A percentile compares a stretch with the other conserved stretches of the same genome.
Evolutionary conservation across 768 basidiomycete genomes (phyloP).

Genomic region (Mycena amicta): DNA sequence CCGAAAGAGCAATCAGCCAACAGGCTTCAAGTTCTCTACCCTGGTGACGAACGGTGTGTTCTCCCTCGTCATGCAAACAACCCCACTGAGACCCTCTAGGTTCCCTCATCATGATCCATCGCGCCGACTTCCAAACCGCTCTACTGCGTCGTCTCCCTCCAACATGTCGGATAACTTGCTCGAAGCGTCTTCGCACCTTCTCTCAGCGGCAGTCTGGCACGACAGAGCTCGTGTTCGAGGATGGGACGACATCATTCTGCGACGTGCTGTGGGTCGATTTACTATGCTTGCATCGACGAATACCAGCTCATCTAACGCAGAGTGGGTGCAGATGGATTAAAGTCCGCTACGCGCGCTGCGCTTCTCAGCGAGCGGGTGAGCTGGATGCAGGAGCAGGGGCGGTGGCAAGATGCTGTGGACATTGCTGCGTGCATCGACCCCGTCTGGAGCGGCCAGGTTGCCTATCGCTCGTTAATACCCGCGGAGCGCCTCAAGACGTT

Average conservation of each 20-base stretch:
- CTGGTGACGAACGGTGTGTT: conserved; percentile 57
- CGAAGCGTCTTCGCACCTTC: conserved; percentile 64
- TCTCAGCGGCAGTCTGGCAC: conserved; percentile 42
- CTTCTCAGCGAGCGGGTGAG: conserved; percentile 28
- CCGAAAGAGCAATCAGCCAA: conserved; percentile 61
- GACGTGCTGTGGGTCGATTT: conserved; percentile 49
- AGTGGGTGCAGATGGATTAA: conserved; percentile 71
- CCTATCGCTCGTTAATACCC: conserved; percentile 41
- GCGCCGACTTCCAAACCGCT: conserved; percentile 65
- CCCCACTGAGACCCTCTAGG: conserved; percentile 36
- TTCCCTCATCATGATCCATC: conserved; percentile 57
- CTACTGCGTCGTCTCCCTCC: conserved; percentile 53
- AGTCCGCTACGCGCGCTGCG: conserved; percentile 47
- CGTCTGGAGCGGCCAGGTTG: conserved; percentile 40
- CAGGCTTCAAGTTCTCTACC: conserved; percentile 55
- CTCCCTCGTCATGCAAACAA: not conserved
- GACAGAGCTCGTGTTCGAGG: conserved; percentile 59
- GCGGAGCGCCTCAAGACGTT: not conserved
- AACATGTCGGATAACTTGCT: conserved; percentile 49
- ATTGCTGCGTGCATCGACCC: conserved; percentile 31
- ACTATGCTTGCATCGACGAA: not conserved
- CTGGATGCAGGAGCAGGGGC: conserved; percentile 10
- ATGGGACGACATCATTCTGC: conserved; percentile 60
- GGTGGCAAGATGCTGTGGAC: conserved; percentile 15
- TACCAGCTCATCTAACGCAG: not conserved